These are phyloP conservation scores for Scheffersomyces coipomensis DNA, from an alignment of 805 yeast species.

Conservation along the genomic window DNA sequence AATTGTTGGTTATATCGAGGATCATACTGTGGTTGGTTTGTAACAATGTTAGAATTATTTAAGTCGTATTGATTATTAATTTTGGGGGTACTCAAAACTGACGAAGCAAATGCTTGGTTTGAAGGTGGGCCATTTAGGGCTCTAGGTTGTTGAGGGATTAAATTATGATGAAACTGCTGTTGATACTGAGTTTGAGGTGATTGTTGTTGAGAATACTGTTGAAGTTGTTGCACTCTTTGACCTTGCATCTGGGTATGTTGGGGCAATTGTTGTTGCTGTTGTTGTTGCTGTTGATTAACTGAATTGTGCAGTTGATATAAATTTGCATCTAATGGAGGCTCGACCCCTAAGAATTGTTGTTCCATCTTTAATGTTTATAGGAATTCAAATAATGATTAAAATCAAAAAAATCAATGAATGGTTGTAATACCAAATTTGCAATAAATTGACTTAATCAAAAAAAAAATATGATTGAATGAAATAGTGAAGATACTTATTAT, in stretches of 20 bases:
- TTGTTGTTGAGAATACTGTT: slow-evolving; percentile 4
- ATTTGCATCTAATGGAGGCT: slow-evolving; percentile 13
- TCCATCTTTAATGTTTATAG: too few relatives aligned
- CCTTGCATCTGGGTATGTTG: slow-evolving; percentile 1
- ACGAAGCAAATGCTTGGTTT: not conserved
- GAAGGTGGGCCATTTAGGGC: not conserved
- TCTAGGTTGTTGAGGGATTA: slow-evolving; percentile 2
- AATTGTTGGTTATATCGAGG: not conserved
- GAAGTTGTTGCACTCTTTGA: not conserved
- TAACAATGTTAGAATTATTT: not conserved
- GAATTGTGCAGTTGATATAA: slow-evolving; percentile 3
- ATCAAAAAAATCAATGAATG: too few relatives aligned
- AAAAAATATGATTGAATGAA: too few relatives aligned
- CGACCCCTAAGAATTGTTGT: slow-evolving; percentile 17
- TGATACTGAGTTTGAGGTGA: slow-evolving; percentile 7
- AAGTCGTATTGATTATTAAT: not conserved
- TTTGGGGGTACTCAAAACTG: not conserved
- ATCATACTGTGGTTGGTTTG: slow-evolving; percentile 2
- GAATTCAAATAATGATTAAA: too few relatives aligned
- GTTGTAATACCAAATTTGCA: too few relatives aligned
- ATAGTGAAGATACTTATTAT: too few relatives aligned
- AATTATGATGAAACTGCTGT: slow-evolving; percentile 1
- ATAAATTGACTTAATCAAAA: too few relatives aligned
- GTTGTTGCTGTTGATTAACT: slow-evolving; percentile 1
- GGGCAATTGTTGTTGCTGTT: slow-evolving; percentile 10